Percentiles rank a stretch among this genome's conserved stretches.
phyloP scores from a whole-genome alignment of 495 filamentous ascomycete species.

The Penicillium coprophilum region DNA sequence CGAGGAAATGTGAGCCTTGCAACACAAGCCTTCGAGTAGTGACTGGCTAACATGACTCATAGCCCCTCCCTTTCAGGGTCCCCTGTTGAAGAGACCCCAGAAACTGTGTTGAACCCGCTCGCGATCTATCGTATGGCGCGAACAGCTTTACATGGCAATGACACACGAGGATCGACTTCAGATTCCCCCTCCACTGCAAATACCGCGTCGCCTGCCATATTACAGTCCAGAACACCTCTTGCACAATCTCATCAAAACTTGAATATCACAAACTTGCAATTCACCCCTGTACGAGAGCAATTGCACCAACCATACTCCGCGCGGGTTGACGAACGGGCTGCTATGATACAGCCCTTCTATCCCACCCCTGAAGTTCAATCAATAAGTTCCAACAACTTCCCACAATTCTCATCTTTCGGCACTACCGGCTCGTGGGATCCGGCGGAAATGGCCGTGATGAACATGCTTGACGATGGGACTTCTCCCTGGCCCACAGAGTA shows the following conservation, averaged over 20 bases:
- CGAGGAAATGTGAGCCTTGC: slow-evolving; percentile 9
- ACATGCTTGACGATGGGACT: slow-evolving; percentile 19
- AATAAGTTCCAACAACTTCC: background rate
- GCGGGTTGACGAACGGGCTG: background rate
- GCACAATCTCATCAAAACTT: background rate
- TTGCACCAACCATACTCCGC: background rate
- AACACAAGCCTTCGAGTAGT: background rate
- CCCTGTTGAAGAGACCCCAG: slow-evolving; percentile 20
- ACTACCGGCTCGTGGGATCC: slow-evolving; percentile 15
- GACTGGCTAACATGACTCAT: background rate
- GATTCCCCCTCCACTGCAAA: slow-evolving; percentile 9
- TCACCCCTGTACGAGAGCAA: background rate
- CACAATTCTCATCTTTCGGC: slow-evolving; percentile 1
- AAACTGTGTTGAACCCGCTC: slow-evolving; percentile 22
- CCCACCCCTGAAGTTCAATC: background rate
- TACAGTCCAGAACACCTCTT: background rate
- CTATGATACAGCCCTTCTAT: background rate
- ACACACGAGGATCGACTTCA: slow-evolving; percentile 2
- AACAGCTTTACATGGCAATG: slow-evolving; percentile 21
- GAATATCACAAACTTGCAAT: background rate
- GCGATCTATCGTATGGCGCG: slow-evolving; percentile 28
- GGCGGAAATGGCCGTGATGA: slow-evolving; percentile 19
- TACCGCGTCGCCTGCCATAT: slow-evolving; percentile 1
- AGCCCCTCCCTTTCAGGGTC: slow-evolving; percentile 9
- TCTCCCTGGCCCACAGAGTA: slow-evolving; percentile 24